Percentiles rank a stretch among this genome's conserved stretches.
Evolutionary conservation across 2,329 filamentous ascomycete genomes (phyloP).

Genomic region (Cercospora citrullina): DNA sequence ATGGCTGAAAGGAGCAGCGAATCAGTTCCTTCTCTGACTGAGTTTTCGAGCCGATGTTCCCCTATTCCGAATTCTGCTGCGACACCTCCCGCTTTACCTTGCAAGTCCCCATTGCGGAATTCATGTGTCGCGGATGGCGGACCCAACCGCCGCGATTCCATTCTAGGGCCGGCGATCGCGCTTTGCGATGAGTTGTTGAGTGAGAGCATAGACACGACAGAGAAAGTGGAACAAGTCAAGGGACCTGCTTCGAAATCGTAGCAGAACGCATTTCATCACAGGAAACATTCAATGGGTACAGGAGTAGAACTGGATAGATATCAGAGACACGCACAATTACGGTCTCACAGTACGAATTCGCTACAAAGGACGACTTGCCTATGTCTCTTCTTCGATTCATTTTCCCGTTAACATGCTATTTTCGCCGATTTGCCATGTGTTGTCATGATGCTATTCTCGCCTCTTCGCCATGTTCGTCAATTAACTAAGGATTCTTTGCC

Average conservation of each 20-base stretch:
- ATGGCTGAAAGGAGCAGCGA: background rate
- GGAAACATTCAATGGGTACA: background rate
- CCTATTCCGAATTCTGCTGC: background rate
- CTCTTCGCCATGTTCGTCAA: background rate
- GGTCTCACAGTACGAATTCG: background rate
- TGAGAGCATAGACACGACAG: background rate
- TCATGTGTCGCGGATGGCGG: background rate
- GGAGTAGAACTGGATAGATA: background rate
- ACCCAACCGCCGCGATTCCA: background rate
- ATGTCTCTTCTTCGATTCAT: background rate
- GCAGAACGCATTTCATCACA: background rate
- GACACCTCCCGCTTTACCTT: background rate
- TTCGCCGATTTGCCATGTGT: no score
- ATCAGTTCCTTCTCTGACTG: background rate
- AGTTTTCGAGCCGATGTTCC: conserved; percentile 1
- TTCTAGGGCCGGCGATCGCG: background rate
- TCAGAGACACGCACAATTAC: background rate
- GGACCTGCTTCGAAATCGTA: background rate
- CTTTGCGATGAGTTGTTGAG: background rate
- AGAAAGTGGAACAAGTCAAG: background rate
- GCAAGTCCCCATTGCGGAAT: background rate
- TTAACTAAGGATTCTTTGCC: background rate
- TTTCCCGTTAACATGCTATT: no score
- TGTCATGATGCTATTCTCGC: background rate
- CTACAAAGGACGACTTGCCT: background rate